Evolutionary conservation across 1,139 yeast genomes (phyloP), one percentile per base, ranked within the genome.

Genomic region (Candida sp.): DNA sequence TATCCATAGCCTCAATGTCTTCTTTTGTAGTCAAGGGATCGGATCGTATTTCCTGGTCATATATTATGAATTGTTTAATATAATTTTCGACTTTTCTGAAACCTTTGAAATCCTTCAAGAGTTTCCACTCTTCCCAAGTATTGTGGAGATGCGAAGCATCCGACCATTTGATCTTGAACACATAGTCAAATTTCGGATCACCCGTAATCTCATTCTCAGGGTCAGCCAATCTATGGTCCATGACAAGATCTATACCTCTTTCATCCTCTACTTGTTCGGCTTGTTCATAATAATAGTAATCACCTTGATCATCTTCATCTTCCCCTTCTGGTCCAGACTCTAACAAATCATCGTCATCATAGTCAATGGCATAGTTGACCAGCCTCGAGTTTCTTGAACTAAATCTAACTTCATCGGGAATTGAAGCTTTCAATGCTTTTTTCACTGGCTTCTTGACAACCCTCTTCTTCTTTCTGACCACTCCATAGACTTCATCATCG

Each of bases 91-190:
- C 79, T 55, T 86, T 82, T 62, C 96, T 88, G 54, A 79, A 73
- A 39, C 99, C 99, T 60, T 86, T 82, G 51, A 66, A 66, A 22
- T 66, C 68, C 47, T 75, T 75, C 42, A 91, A 66, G 4, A 73
- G 71, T 7, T 71, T 67, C 64, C 86, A 91, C 1, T 80, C 63
- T 61, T 91, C 97, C 98, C 98, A 95, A 1, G 97, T 85, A 60
- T 93, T 93, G 66, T 93, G 99, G 50, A 93, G 73, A 67, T 95
- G 99, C 12, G 97, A 88, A 48, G 82, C 75, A 43, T 81, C 88
- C 22, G 79, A 76, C 99, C 99, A 95, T 66, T 95, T 95, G 53
- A 95, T 79, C 51, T 82, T 66, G 59, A 81, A 86, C 43, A 81
- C 70, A 55, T 72, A 83, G 48, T 81, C 84, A 39, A 67, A 65